Percentiles rank a stretch among this genome's conserved stretches.
Conservation (phyloP, 1,139 yeast species). For the Magnusiomyces starmeri region DNA sequence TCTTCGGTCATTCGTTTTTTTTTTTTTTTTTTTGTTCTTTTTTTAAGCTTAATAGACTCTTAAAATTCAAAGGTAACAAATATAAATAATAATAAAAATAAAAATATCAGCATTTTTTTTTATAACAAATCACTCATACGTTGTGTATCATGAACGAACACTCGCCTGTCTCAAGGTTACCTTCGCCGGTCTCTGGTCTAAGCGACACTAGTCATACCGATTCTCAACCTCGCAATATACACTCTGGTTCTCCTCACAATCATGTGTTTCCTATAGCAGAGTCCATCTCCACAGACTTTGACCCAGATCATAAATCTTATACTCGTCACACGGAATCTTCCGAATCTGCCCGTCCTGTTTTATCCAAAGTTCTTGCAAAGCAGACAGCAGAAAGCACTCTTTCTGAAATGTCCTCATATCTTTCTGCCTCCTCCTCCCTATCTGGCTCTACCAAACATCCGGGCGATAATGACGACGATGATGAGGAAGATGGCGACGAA, state of each 20-base stretch:
- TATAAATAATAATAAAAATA: no score
- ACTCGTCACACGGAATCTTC: conserved; percentile 15
- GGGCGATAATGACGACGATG: conserved; percentile 13
- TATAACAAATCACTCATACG: no score
- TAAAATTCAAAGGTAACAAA: no score
- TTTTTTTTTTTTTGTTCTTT: no score
- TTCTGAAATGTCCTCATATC: conserved; percentile 24
- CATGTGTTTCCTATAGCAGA: conserved; percentile 2
- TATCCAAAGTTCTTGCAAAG: neutral
- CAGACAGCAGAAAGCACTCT: conserved; percentile 15
- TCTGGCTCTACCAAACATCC: conserved; percentile 22
- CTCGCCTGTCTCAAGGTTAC: no score
- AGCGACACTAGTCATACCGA: no score
- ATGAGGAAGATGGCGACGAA: conserved; percentile 11
- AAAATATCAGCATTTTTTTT: no score
- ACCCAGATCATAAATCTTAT: conserved; percentile 16
- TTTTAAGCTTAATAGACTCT: no score
- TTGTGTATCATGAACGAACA: no score
- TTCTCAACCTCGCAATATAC: no score
- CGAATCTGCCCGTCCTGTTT: conserved; percentile 8
- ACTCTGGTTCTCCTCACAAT: neutral
- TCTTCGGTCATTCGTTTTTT: no score
- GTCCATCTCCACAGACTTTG: conserved; percentile 6
- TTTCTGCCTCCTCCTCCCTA: conserved; percentile 29
- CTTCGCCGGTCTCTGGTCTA: no score